Evolutionary conservation across 441 rosid species (phyloP).

Genomic region (Gossypium aridum): DNA sequence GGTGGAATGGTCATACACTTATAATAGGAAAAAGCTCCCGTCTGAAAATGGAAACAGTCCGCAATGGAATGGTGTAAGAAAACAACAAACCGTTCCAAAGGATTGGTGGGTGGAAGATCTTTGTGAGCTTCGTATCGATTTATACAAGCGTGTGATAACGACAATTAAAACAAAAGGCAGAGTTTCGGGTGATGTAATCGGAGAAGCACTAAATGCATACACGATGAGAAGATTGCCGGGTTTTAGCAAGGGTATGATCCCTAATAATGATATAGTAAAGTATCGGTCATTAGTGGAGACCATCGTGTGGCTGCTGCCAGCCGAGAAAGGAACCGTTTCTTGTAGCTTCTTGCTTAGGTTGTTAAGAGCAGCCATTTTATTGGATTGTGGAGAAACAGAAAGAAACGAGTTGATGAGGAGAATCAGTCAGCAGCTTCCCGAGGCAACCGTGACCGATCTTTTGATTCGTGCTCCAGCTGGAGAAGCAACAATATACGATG

Average conservation of each 20-base stretch:
- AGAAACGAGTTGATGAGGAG: slow-evolving; percentile 53
- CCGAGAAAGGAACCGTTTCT: slow-evolving; percentile 53
- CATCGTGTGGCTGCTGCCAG: slow-evolving; percentile 61
- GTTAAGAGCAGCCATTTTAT: slow-evolving; percentile 53
- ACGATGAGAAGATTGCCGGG: slow-evolving; percentile 71
- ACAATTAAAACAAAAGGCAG: slow-evolving; percentile 55
- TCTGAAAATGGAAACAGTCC: slow-evolving; percentile 52
- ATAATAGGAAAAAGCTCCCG: slow-evolving; percentile 63
- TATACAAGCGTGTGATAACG: slow-evolving; percentile 55
- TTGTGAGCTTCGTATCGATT: slow-evolving; percentile 71
- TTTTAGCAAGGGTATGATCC: slow-evolving; percentile 54
- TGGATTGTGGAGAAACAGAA: slow-evolving; percentile 53
- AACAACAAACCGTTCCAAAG: slow-evolving; percentile 59
- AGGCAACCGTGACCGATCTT: slow-evolving; percentile 60
- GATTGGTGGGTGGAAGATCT: slow-evolving; percentile 99
- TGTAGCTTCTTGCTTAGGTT: slow-evolving; percentile 69
- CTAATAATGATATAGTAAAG: slow-evolving; percentile 46
- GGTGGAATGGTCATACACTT: slow-evolving; percentile 76
- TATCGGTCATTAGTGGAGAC: slow-evolving; percentile 66
- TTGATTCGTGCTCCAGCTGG: slow-evolving; percentile 46
- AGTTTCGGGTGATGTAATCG: slow-evolving; percentile 53
- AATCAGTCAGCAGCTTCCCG: slow-evolving; percentile 57
- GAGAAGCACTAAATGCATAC: slow-evolving; percentile 74
- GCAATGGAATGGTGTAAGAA: slow-evolving; percentile 56
- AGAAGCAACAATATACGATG: slow-evolving; percentile 38